Conservation (phyloP, 2,329 filamentous ascomycete genomes). For the Colletotrichum cordylinicola region DNA sequence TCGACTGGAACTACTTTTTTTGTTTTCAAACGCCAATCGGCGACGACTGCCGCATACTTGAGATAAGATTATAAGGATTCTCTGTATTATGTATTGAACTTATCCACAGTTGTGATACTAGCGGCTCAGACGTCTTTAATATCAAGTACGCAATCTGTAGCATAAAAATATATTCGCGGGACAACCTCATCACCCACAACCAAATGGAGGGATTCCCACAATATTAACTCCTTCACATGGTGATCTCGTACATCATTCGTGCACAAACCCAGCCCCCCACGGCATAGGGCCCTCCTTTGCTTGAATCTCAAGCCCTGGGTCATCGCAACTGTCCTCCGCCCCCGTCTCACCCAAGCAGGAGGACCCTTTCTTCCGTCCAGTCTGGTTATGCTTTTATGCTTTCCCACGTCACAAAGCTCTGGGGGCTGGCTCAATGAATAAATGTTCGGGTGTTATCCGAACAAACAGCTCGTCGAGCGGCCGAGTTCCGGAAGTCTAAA, state of each 20-base stretch:
- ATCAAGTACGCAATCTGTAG: too few species aligned
- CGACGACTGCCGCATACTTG: background rate
- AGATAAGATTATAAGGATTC: rapidly evolving
- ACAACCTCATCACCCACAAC: too few species aligned
- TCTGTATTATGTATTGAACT: background rate
- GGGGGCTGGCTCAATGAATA: background rate
- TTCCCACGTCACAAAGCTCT: background rate
- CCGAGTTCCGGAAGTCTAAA: background rate
- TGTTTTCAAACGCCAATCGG: too few species aligned
- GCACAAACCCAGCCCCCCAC: background rate
- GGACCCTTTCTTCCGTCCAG: background rate
- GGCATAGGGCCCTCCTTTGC: rapidly evolving
- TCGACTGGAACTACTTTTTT: background rate
- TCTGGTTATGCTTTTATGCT: background rate
- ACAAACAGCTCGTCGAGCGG: background rate
- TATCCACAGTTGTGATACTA: background rate
- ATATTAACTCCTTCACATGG: rapidly evolving
- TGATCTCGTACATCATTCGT: rapidly evolving
- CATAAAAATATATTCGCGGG: too few species aligned
- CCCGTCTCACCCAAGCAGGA: background rate
- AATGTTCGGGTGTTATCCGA: background rate
- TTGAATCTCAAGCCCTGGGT: background rate
- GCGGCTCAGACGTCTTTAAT: too few species aligned
- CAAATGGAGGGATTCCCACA: too few species aligned
- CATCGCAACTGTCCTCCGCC: background rate